Percentiles rank a stretch among this genome's conserved stretches.
Evolutionary conservation across 768 basidiomycete species (phyloP).

Genomic region (Boletus patriciae): DNA sequence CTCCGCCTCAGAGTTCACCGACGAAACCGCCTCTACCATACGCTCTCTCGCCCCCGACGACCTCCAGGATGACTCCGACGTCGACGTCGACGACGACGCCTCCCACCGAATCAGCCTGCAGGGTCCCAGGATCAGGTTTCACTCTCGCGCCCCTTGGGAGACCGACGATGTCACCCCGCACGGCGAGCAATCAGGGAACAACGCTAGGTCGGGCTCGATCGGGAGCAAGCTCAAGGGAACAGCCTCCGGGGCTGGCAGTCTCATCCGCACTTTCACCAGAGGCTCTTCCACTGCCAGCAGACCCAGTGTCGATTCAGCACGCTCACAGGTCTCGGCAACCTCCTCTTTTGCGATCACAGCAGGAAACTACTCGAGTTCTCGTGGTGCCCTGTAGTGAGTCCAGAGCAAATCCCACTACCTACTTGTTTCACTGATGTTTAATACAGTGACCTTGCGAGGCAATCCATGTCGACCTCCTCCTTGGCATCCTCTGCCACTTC

Average conservation of each 20-base stretch:
- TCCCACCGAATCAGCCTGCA: constrained; percentile 63
- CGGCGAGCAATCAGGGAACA: constrained; percentile 49
- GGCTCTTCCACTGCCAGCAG: constrained; percentile 45
- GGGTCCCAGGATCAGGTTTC: constrained; percentile 82
- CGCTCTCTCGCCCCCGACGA: constrained; percentile 31
- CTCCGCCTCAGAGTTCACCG: constrained; percentile 57
- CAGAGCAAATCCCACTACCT: background rate
- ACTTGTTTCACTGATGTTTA: constrained; percentile 3
- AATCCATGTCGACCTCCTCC: constrained; percentile 58
- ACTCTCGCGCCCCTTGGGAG: constrained; percentile 84
- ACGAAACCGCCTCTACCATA: constrained; percentile 39
- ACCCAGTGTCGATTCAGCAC: constrained; percentile 65
- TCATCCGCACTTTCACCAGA: constrained; percentile 49
- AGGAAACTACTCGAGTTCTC: constrained; percentile 49
- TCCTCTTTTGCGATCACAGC: constrained; percentile 59
- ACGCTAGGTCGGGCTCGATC: constrained; percentile 31
- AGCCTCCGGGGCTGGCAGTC: constrained; percentile 33
- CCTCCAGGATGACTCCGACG: constrained; percentile 36
- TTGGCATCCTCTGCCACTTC: constrained; percentile 34
- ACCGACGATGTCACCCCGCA: constrained; percentile 48
- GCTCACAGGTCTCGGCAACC: constrained; percentile 51
- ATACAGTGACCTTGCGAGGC: constrained; percentile 57
- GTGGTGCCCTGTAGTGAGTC: constrained; percentile 62
- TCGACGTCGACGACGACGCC: constrained; percentile 36
- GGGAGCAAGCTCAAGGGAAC: constrained; percentile 33